These are phyloP conservation scores for Fomitopsis betulina DNA, from an alignment of 1,284 basidiomycete species.

Conservation along the genomic window DNA sequence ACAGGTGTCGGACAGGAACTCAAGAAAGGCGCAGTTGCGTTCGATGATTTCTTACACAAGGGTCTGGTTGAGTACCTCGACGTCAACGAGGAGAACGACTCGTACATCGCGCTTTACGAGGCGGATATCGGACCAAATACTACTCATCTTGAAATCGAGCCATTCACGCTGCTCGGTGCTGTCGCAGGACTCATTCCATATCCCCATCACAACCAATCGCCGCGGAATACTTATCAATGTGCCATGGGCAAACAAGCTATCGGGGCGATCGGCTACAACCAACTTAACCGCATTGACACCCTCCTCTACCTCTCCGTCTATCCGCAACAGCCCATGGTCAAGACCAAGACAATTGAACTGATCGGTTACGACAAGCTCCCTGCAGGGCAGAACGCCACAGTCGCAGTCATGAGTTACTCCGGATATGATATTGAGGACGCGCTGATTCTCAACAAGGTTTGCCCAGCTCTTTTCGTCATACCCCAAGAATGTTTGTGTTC, in stretches of 20 bases:
- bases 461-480: not conserved
- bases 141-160: slow-evolving; percentile 98
- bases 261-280: slow-evolving; percentile 98
- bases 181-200: slow-evolving; percentile 99
- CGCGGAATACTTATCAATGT: slow-evolving; percentile 98
- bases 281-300: slow-evolving; percentile 97
- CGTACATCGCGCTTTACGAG: slow-evolving; percentile 96
- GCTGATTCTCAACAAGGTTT: slow-evolving; percentile 90
- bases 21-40: slow-evolving; percentile 76
- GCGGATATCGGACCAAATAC: slow-evolving; percentile 76
- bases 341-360: slow-evolving; percentile 97
- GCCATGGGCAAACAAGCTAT: slow-evolving; percentile 99
- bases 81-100: slow-evolving; percentile 99
- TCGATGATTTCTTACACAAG: slow-evolving; percentile 91
- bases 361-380: slow-evolving; percentile 96
- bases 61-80: slow-evolving; percentile 99
- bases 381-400: slow-evolving; percentile 97
- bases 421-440: slow-evolving; percentile 99
- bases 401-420: slow-evolving; percentile 99
- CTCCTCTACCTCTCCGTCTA: slow-evolving; percentile 99
- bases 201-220: slow-evolving; percentile 99
- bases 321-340: slow-evolving; percentile 99
- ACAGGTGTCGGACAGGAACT: slow-evolving; percentile 49
- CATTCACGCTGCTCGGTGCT: slow-evolving; percentile 96
- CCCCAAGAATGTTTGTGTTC: not conserved